Evolutionary conservation across 2,329 filamentous ascomycete genomes (phyloP).

Genomic region (Drechslera avenae): DNA sequence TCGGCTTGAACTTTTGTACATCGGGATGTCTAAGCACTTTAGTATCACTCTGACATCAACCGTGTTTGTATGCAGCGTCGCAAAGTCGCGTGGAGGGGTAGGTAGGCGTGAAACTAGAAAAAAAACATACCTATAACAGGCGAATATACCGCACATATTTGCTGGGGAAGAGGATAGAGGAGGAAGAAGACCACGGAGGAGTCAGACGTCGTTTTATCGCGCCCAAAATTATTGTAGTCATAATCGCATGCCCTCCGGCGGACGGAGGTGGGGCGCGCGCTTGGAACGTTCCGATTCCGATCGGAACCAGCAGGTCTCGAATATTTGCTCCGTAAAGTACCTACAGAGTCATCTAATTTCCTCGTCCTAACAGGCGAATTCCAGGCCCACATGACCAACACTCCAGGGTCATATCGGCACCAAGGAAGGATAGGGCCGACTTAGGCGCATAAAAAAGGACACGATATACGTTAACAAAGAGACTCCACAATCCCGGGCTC

Average conservation of each 20-base stretch:
- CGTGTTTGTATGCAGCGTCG: not conserved
- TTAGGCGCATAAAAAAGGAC: too few relatives aligned
- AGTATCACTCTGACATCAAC: too few relatives aligned
- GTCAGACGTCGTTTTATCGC: slow-evolving; percentile 8
- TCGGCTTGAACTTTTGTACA: slow-evolving; percentile 95
- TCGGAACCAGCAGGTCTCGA: slow-evolving; percentile 9
- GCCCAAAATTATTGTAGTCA: slow-evolving; percentile 32
- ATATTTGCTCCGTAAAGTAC: too few relatives aligned
- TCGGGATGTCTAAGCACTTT: slow-evolving; percentile 71
- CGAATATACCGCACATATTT: slow-evolving; percentile 96
- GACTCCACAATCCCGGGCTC: not conserved
- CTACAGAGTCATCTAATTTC: too few relatives aligned
- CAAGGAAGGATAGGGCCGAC: too few relatives aligned
- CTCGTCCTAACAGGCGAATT: too few relatives aligned
- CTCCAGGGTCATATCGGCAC: too few relatives aligned
- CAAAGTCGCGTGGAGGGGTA: slow-evolving; percentile 33
- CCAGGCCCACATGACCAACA: too few relatives aligned
- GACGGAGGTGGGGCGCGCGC: slow-evolving; percentile 7
- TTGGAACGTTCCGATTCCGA: not conserved
- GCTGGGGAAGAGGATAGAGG: slow-evolving; percentile 13
- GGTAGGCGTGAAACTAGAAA: slow-evolving; percentile 17
- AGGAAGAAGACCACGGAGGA: slow-evolving; percentile 4
- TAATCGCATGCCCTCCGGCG: slow-evolving; percentile 25
- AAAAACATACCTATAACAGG: slow-evolving; percentile 75
- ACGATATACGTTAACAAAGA: too few relatives aligned